Percentiles rank a stretch among this genome's conserved stretches.
Conservation (phyloP, 2,329 filamentous ascomycete genomes). For the Davidsoniella virescens region DNA sequence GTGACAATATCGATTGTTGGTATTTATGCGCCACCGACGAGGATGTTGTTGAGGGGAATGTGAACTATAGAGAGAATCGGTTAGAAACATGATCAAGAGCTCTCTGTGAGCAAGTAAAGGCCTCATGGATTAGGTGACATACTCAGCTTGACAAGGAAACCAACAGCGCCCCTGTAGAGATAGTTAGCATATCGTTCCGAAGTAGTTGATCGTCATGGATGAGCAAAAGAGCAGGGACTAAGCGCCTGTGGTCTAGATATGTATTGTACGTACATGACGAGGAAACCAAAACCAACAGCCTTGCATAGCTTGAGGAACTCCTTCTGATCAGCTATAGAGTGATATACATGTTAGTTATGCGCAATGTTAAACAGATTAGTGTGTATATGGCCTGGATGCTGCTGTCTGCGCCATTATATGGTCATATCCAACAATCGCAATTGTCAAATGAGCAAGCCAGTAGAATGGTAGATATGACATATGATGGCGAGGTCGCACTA, state of each 20-base stretch:
- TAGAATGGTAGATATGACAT: no score
- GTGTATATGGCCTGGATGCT: no score
- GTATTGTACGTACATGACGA: conserved; percentile 36
- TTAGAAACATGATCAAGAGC: conserved; percentile 2
- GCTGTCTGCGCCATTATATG: no score
- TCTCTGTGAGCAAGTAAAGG: conserved; percentile 2
- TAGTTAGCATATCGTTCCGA: background rate
- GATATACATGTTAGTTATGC: conserved; percentile 1
- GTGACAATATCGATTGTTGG: no score
- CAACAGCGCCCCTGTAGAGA: conserved; percentile 35
- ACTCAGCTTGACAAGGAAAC: conserved; percentile 57
- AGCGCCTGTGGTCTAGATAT: background rate
- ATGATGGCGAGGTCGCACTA: no score
- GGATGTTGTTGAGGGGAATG: conserved; percentile 54
- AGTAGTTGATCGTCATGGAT: background rate
- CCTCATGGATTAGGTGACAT: conserved; percentile 17
- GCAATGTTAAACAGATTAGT: no score
- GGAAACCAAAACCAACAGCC: conserved; percentile 52
- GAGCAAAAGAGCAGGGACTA: background rate
- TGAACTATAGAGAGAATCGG: conserved; percentile 31
- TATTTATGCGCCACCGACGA: conserved; percentile 47
- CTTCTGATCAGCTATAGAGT: conserved; percentile 22
- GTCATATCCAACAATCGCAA: no score
- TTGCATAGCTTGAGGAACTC: conserved; percentile 31
- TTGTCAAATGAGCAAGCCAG: background rate